These are phyloP conservation scores for Skeletonema grethae DNA, from an alignment of 108 stramenopile species.

Conservation along the genomic window DNA sequence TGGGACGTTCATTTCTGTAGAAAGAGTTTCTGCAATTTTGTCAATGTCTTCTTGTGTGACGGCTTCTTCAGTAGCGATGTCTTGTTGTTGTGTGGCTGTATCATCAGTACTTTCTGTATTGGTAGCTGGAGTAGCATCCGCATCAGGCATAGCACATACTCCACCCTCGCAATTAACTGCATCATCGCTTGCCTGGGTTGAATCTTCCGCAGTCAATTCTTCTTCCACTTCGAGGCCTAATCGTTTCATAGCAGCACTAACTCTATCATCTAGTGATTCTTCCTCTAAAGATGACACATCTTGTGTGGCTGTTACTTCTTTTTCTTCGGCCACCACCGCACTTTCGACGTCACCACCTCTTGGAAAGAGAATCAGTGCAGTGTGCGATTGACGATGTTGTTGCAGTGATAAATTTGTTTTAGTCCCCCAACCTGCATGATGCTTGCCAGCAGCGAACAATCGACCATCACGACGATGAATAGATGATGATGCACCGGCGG, in stretches of 20 bases:
- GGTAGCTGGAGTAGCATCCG: background rate
- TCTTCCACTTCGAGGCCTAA: slow-evolving; percentile 51
- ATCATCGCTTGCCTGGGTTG: slow-evolving; percentile 4
- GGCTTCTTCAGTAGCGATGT: background rate
- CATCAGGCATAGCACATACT: slow-evolving; percentile 49
- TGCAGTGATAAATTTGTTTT: background rate
- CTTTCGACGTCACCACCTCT: background rate
- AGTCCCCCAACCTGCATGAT: slow-evolving; percentile 1
- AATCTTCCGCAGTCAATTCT: slow-evolving; percentile 18
- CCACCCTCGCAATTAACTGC: slow-evolving; percentile 61
- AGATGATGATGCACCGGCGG: background rate
- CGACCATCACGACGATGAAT: background rate
- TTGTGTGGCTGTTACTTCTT: slow-evolving; percentile 4
- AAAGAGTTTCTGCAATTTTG: slow-evolving; percentile 51
- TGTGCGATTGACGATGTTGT: background rate
- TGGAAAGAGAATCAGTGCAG: background rate
- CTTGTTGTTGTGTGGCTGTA: background rate
- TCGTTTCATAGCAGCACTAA: slow-evolving; percentile 77
- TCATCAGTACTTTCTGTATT: slow-evolving; percentile 10
- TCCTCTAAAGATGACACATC: slow-evolving; percentile 12
- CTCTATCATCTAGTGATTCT: slow-evolving; percentile 71
- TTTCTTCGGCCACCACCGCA: slow-evolving; percentile 5
- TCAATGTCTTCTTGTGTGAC: slow-evolving; percentile 33
- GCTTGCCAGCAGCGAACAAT: background rate
- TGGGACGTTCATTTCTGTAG: slow-evolving; percentile 69